Base-by-base conservation (phyloP, 2,329 filamentous ascomycete species). In the Chrysoporthe deuterocubensis region DNA sequence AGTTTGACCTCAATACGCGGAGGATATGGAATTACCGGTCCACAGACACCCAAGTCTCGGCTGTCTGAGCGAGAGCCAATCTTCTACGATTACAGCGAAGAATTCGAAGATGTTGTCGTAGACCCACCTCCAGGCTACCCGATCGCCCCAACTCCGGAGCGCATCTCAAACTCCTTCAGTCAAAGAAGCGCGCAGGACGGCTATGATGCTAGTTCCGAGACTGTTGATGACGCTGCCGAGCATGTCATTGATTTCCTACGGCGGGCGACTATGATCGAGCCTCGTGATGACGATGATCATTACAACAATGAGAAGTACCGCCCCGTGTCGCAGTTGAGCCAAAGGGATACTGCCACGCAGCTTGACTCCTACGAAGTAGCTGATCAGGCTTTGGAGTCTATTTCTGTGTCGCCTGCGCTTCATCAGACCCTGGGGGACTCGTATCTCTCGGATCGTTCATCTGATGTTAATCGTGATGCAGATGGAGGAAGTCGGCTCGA, bases 81-180 rank as follows among this genome's bases (percentile, higher is more conserved):
- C 50, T 86, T 85, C 72, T 86, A 86, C 69, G 84, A 87, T 72
- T 86, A 86, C 71, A 82, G 79, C 21, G 84, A 86, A 70, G 81
- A 80, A 3, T 86, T 86, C 63, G 82, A 84, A 21, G 76, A 73
- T 57, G 70, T 60, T 5, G 70, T 58, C 3, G 37, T 63, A 9
- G 63, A 63, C 16, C 62, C 66, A 32, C 58, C 62, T 32, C 26
- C 69, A 14, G 64, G 64, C n/a, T 64, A 72, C 21, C 74, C 78
- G 18, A 65, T 79, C 11, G 77, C 75, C 6, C 79, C 80, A 3
- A 74, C 76, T 44, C 75, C 74, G 4, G 71, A 72, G 44, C 72
- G 75, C 3, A 32, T 60, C 18, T 69, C 67, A 16, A 67, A 26
- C 2, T n/a, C 59, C 4, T 52, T 60, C 44, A 40, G 62, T 32